These are phyloP conservation scores for Kregervanrija fluxuum DNA, from an alignment of 805 yeast genomes.

Conservation along the genomic window DNA sequence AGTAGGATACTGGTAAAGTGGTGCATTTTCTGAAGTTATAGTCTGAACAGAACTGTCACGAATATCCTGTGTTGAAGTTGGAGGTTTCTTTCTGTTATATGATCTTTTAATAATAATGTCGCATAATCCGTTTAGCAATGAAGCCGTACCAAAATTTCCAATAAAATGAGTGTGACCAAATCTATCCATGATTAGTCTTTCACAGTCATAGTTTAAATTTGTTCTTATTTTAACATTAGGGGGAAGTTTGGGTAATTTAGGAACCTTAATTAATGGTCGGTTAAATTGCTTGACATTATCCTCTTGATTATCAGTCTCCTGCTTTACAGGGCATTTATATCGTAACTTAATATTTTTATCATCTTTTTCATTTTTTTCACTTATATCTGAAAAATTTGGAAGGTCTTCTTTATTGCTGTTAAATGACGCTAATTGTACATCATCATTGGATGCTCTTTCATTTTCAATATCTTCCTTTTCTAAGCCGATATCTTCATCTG, in stretches of 20 bases:
- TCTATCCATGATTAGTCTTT: slow-evolving; percentile 34
- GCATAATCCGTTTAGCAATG: slow-evolving; percentile 35
- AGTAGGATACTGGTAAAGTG: slow-evolving; percentile 28
- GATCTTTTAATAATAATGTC: slow-evolving; percentile 35
- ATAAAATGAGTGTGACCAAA: slow-evolving; percentile 42
- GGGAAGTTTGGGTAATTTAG: slow-evolving; percentile 13
- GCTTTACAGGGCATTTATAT: background rate
- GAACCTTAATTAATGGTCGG: background rate
- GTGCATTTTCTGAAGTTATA: slow-evolving; percentile 28
- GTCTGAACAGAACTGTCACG: slow-evolving; percentile 28
- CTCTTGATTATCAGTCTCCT: slow-evolving; percentile 2
- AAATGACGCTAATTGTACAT: background rate
- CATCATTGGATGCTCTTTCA: background rate
- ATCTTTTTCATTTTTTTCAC: background rate
- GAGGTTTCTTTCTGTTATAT: slow-evolving; percentile 26
- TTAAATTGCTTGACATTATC: background rate
- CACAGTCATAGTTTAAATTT: slow-evolving; percentile 19
- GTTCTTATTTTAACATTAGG: slow-evolving; percentile 16
- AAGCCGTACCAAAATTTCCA: slow-evolving; percentile 40
- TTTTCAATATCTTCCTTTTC: slow-evolving; percentile 2
- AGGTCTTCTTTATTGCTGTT: background rate
- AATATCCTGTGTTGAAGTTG: slow-evolving; percentile 28
- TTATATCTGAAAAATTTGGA: background rate
- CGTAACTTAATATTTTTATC: background rate
- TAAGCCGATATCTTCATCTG: slow-evolving; percentile 11